Evolutionary conservation across 805 yeast species (phyloP).

Genomic region (Cyberlindnera maritima): DNA sequence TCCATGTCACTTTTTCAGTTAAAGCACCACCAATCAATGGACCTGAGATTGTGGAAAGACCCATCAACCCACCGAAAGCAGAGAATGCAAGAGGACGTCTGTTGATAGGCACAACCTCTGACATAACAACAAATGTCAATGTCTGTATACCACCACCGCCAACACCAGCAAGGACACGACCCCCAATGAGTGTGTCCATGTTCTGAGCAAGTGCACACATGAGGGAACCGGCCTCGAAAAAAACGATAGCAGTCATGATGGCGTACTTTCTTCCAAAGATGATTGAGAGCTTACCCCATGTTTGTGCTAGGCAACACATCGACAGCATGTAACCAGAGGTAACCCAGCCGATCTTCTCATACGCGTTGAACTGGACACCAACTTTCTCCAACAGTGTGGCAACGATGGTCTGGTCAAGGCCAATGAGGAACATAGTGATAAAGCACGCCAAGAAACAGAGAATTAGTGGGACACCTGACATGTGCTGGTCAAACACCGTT

Average conservation of each 20-base stretch:
- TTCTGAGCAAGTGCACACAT: conserved; percentile 50
- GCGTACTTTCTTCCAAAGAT: conserved; percentile 50
- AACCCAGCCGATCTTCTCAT: conserved; percentile 57
- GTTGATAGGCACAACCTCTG: conserved; percentile 44
- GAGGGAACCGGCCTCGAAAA: conserved; percentile 63
- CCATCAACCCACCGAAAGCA: conserved; percentile 32
- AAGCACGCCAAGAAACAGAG: conserved; percentile 21
- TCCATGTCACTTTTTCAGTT: conserved; percentile 58
- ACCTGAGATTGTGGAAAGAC: conserved; percentile 52
- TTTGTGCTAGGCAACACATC: conserved; percentile 48
- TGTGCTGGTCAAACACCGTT: conserved; percentile 17
- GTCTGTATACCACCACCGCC: conserved; percentile 71
- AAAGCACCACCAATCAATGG: conserved; percentile 70
- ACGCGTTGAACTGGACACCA: conserved; percentile 46
- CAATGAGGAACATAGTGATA: conserved; percentile 15
- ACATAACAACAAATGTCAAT: conserved; percentile 50
- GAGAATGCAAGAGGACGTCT: conserved; percentile 23
- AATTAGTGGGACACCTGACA: conserved; percentile 13
- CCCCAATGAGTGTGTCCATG: conserved; percentile 65
- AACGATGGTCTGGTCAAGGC: conserved; percentile 50
- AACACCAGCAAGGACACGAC: conserved; percentile 65
- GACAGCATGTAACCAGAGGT: conserved; percentile 53
- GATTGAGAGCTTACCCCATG: conserved; percentile 56
- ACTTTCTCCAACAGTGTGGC: conserved; percentile 49
- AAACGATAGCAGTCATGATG: conserved; percentile 6